phyloP scores from a whole-genome alignment of 2,329 filamentous ascomycete genomes.

The Ilyonectria mors-panacis region DNA sequence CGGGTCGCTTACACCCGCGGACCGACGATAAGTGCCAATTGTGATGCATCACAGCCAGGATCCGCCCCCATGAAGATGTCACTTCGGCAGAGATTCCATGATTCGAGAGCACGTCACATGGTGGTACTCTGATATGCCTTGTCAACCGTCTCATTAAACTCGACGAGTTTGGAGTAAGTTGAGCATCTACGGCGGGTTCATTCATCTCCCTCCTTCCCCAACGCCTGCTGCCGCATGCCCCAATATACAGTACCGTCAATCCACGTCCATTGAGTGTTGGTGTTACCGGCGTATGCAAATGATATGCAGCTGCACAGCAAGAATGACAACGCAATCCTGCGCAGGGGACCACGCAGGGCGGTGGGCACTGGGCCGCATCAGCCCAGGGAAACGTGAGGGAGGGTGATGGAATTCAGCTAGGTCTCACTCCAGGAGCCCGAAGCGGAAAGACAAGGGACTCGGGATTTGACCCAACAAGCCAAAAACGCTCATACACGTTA shows the following conservation, averaged over 20 bases:
- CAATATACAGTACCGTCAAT: not conserved
- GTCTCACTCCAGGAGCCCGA: conserved; percentile 14
- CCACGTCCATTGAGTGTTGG: conserved; percentile 1
- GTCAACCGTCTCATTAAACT: conserved; percentile 14
- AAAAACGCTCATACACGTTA: conserved; percentile 15
- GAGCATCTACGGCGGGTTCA: not conserved
- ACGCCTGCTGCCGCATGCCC: not conserved
- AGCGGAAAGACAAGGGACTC: not conserved
- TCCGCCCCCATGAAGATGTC: conserved; percentile 1
- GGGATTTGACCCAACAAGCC: conserved; percentile 13
- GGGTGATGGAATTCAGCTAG: conserved; percentile 16
- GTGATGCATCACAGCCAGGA: conserved; percentile 21
- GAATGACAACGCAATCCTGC: conserved; percentile 22
- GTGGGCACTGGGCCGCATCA: not conserved
- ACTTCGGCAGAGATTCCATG: not conserved
- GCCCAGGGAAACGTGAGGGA: conserved; percentile 2
- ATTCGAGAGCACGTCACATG: not conserved
- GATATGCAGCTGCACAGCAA: conserved; percentile 33
- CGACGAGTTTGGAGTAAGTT: conserved; percentile 4
- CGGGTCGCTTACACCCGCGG: conserved; percentile 19
- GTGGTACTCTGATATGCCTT: not conserved
- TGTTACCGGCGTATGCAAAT: conserved; percentile 31
- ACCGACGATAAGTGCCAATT: conserved; percentile 6
- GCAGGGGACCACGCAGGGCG: not conserved
- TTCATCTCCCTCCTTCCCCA: not conserved